A percentile compares a stretch with the other conserved stretches of the same genome.
These are phyloP conservation scores for Cordyceps cateniannulata DNA, from an alignment of 2,329 filamentous ascomycete genomes.

Conservation along the genomic window DNA sequence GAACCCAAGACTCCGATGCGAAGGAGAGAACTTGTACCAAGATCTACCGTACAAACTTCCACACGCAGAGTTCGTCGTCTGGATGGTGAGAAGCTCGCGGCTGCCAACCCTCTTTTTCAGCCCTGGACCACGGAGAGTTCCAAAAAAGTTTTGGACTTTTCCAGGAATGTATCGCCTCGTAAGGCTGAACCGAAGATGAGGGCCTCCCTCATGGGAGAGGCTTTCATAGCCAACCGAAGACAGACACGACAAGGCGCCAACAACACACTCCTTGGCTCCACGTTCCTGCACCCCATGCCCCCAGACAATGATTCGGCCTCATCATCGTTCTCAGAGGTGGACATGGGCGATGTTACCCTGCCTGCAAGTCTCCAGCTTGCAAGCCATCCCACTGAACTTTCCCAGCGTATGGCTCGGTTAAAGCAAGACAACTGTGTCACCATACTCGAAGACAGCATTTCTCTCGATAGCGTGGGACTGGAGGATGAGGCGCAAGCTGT, in stretches of 20 bases:
- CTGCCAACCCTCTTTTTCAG: conserved; percentile 26
- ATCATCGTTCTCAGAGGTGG: conserved; percentile 2
- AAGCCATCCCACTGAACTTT: not conserved
- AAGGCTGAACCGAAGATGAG: not conserved
- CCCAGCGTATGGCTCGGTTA: conserved; percentile 7
- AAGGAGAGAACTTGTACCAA: conserved; percentile 20
- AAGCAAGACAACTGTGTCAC: conserved; percentile 4
- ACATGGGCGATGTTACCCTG: conserved; percentile 10
- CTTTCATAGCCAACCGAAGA: not conserved
- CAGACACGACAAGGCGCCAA: not conserved
- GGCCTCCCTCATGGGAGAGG: not conserved
- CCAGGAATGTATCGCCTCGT: conserved; percentile 6
- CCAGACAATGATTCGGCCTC: conserved; percentile 1
- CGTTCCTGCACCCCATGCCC: not conserved
- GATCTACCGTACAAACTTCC: conserved; percentile 19
- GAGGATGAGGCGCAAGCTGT: not conserved
- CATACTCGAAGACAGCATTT: conserved; percentile 1
- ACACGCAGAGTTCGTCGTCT: conserved; percentile 27
- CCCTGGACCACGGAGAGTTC: conserved; percentile 22
- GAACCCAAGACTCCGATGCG: conserved; percentile 5
- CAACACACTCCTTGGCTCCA: not conserved
- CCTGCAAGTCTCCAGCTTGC: conserved; percentile 10
- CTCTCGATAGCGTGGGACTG: not conserved
- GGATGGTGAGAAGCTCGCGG: conserved; percentile 16
- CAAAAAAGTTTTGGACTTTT: conserved; percentile 15